These are phyloP conservation scores for Termitomyces sp. DNA, from an alignment of 768 basidiomycete species.

Conservation along the genomic window DNA sequence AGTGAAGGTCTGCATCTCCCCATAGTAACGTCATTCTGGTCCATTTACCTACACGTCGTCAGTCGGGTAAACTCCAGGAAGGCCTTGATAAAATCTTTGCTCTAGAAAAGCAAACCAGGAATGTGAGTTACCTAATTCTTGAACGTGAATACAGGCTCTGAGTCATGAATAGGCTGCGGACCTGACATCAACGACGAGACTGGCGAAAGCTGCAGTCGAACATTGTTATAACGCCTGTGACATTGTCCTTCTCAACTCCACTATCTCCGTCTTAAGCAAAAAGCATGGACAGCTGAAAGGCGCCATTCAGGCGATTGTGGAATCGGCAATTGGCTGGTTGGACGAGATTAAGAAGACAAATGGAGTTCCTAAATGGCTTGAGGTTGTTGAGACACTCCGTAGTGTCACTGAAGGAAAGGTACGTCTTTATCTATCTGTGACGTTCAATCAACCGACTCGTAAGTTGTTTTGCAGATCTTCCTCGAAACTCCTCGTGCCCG, in stretches of 20 bases:
- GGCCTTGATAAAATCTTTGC: conserved; percentile 84
- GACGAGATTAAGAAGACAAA: conserved; percentile 64
- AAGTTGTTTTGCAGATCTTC: conserved; percentile 68
- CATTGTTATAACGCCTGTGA: conserved; percentile 70
- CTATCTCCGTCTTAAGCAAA: conserved; percentile 70
- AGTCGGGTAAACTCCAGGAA: conserved; percentile 81
- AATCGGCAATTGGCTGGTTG: conserved; percentile 77
- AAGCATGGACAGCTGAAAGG: conserved; percentile 97
- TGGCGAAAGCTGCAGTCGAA: conserved; percentile 68
- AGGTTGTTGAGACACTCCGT: conserved; percentile 84
- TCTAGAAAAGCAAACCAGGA: conserved; percentile 95
- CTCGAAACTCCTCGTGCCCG: conserved; percentile 94
- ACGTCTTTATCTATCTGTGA: conserved; percentile 15
- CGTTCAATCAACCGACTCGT: neutral
- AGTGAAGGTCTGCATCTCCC: conserved; percentile 53
- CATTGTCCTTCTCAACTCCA: conserved; percentile 64
- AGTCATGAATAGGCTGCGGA: conserved; percentile 73
- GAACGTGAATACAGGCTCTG: neutral
- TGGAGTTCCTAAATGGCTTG: conserved; percentile 75
- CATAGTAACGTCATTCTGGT: neutral
- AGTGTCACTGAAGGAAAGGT: conserved; percentile 97
- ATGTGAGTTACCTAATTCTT: conserved; percentile 41
- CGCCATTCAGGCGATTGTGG: conserved; percentile 87
- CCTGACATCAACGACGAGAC: conserved; percentile 81
- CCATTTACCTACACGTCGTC: conserved; percentile 1